Evolutionary conservation across 2,329 filamentous ascomycete genomes (phyloP).

Genomic region (Colletotrichum chrysophilum): DNA sequence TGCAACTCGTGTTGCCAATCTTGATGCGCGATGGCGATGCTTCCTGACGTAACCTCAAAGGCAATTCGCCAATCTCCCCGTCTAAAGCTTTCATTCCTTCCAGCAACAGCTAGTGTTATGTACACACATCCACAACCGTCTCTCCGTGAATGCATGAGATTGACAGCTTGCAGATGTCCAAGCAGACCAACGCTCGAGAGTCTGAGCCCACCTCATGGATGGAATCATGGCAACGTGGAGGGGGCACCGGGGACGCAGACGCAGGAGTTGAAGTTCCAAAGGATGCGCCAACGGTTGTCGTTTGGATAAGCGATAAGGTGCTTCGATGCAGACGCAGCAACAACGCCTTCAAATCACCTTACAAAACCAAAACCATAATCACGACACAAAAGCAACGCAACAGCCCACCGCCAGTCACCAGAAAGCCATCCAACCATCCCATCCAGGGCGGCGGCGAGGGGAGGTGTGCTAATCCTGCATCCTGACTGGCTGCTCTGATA

Average conservation of each 20-base stretch:
- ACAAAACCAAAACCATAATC: background rate
- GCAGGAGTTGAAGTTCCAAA: background rate
- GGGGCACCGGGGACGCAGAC: background rate
- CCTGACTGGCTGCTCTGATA: slow-evolving; percentile 1
- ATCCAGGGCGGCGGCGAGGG: background rate
- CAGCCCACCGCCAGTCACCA: background rate
- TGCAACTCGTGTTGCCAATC: background rate
- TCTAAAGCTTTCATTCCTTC: background rate
- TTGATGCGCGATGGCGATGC: background rate
- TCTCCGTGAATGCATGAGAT: background rate
- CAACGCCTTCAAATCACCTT: background rate
- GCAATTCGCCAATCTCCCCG: background rate
- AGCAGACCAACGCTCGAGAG: background rate
- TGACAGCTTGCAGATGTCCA: background rate
- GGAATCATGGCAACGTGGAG: background rate
- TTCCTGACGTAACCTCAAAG: background rate
- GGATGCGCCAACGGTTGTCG: background rate
- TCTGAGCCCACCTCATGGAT: background rate
- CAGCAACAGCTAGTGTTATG: background rate
- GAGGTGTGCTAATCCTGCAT: background rate
- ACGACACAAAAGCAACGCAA: background rate
- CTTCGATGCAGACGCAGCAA: background rate
- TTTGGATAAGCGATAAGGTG: background rate
- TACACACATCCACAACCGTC: background rate
- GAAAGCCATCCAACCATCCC: background rate